Base-by-base conservation (phyloP, 768 basidiomycete species). In the Lanmaoa rubissima region DNA sequence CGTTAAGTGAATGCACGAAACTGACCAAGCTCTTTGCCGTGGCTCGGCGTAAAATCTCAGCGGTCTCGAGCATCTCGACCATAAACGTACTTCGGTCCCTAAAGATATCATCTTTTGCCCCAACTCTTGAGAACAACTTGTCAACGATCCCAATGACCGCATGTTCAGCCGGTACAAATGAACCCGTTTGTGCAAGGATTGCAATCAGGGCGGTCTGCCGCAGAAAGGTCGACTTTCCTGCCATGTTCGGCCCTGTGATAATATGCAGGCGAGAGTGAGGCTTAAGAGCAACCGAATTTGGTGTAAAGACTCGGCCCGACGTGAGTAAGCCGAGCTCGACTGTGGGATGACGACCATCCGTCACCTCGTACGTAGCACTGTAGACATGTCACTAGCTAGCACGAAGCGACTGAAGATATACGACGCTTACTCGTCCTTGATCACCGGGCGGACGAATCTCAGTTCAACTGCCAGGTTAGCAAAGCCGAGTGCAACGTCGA, bases 41-140 rank as follows among this genome's bases (percentile, higher is more conserved):
- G 3, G 97, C 94, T 21, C 86, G 83, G 24, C 81, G 79, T 19
- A 99, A 79, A 56, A 99, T 98, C 45, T 94, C 88, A 1, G 93
- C 88, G 1, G 95, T 93, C 74, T 98, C 96, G 34, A 92, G 77
- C 92, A 94, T 94, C 74, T 95, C 93, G n/a, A 95, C 89, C 93
- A 98, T 97, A 71, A 98, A 99, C 0, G 96, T 98, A 65, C 92
- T 95, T 56, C 92, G 76, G 68, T 97, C 94, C 52, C 90, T 82
- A 72, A 92, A 97, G 31, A 99, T 74, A 66, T 99, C 95, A 64
- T 99, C 96, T 68, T 91, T 88, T 2, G 97, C 96, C 0, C 96
- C 97, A 13, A 99, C 83, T 47, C 96, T 82, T n/a, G 92, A 93
- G 71, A 97, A 98, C 8, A 99, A 74, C 61, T 83, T 87, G 73